Base-by-base conservation (phyloP, 106 monocot genomes). In the Apostasia shenzhenica region DNA sequence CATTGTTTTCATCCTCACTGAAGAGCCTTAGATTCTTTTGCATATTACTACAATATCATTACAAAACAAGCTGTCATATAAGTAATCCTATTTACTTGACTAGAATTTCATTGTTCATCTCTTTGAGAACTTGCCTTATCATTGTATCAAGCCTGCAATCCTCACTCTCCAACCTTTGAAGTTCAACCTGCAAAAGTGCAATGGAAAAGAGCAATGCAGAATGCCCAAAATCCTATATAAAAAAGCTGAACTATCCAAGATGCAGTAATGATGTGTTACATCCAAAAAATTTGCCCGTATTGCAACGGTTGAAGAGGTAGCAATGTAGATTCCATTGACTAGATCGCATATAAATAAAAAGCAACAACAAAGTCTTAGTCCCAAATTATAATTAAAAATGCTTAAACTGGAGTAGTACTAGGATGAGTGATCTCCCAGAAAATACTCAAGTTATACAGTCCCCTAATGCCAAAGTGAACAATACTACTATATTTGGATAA, bases 101-200 rank as follows among this genome's bases (percentile, higher is more conserved):
- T 26, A 26, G 26, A 26, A 26, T 26, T 26, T 26, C 26, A 26
- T 26, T 26, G 26, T 26, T 41, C 13, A 67, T 10, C 48, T 59
- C 26, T 75, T 5, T 50, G 47, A 57, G 39, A 67, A 60, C 59
- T 67, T 45, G 60, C 75, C 50, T 58, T 67, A 75, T 75, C 67
- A 59, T 67, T 14, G n/a, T 48, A 59, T 75, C 75, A 60, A 68
- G 66, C 51, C 75, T 75, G 67, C 59, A 50, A 50, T 75, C 75
- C 51, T 75, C 75, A 49, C 46, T 68, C 45, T 62, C 62, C 12
- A 62, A 45, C 43, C 45, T 45, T 62, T 62, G 62, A 62, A 62
- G 10, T 45, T 62, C 62, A n/a, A 5, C 62, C 62, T 62, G 45
- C 43, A 62, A 11, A 62, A 62, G 1, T 59, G 59, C 6, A 8